Conservation (phyloP, 768 basidiomycete species). For the Phylloporus arenicola region DNA sequence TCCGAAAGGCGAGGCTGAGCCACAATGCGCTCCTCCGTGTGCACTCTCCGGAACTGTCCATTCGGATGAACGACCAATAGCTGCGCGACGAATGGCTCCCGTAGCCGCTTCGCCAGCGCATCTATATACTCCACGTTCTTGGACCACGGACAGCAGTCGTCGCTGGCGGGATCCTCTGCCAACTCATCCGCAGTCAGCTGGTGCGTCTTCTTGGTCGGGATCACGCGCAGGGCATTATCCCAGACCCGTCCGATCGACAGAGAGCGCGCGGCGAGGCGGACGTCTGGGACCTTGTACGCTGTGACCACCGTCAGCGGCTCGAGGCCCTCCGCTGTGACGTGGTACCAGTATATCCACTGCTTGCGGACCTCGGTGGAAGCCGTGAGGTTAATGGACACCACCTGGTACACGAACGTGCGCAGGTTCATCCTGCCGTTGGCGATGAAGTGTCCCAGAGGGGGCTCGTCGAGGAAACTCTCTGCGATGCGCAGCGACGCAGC, state of each 20-base stretch:
- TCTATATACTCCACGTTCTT: conserved; percentile 9
- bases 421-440: conserved; percentile 28
- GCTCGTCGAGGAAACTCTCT: conserved; percentile 17
- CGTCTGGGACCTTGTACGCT: conserved; percentile 7
- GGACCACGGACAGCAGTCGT: conserved; percentile 13
- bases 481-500: conserved; percentile 12
- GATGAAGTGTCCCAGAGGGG: conserved; percentile 27
- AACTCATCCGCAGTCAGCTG: background rate
- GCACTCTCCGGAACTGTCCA: conserved; percentile 18
- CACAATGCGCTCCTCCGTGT: conserved; percentile 21
- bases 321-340: conserved; percentile 17
- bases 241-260: conserved; percentile 21
- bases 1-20: conserved; percentile 12
- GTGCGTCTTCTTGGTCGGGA: background rate
- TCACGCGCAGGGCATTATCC: conserved; percentile 17
- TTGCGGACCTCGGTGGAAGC: conserved; percentile 7
- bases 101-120: conserved; percentile 12
- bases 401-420: conserved; percentile 21
- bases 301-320: conserved; percentile 14
- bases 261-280: background rate
- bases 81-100: conserved; percentile 19
- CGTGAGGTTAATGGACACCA: conserved; percentile 9
- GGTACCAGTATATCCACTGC: conserved; percentile 13
- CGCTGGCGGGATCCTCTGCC: background rate
- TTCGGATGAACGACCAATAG: conserved; percentile 20